Evolutionary conservation across 2,329 filamentous ascomycete genomes (phyloP).

Genomic region (Lachnellula suecica): DNA sequence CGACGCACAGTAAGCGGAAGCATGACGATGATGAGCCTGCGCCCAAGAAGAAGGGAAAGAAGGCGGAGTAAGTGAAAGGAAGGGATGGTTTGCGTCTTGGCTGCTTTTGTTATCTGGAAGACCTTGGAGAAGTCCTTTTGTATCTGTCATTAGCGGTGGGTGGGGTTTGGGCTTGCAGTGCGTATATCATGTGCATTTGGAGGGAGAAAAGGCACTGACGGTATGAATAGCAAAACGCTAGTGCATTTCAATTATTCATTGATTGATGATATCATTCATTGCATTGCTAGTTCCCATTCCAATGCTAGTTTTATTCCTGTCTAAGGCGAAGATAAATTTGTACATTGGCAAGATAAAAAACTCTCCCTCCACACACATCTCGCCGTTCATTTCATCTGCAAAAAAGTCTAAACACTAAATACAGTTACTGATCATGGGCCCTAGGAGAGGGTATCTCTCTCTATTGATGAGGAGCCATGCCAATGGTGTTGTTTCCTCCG

Average conservation of each 20-base stretch:
- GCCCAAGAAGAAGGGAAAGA: conserved; percentile 19
- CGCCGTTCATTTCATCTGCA: neutral
- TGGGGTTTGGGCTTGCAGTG: neutral
- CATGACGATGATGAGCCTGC: conserved; percentile 12
- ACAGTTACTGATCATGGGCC: neutral
- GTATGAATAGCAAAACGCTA: neutral
- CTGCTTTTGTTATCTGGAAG: neutral
- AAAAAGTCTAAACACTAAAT: conserved; percentile 1
- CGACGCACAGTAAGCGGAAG: conserved; percentile 11
- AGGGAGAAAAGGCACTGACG: neutral
- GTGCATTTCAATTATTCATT: neutral
- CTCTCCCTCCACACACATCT: neutral
- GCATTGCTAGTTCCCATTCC: neutral
- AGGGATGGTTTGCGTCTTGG: neutral
- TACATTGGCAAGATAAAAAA: conserved; percentile 15
- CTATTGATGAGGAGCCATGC: conserved; percentile 42
- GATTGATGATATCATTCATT: neutral
- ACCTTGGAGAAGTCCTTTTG: neutral
- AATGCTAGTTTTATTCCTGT: conserved; percentile 11
- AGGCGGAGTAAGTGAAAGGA: conserved; percentile 9
- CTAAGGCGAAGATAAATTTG: conserved; percentile 14
- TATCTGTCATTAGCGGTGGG: neutral
- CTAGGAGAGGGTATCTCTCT: too few relatives aligned
- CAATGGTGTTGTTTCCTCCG: conserved; percentile 52
- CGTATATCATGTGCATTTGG: too few relatives aligned